Conservation (phyloP, 352 stramenopile genomes). For the Blastocystis sp. region DNA sequence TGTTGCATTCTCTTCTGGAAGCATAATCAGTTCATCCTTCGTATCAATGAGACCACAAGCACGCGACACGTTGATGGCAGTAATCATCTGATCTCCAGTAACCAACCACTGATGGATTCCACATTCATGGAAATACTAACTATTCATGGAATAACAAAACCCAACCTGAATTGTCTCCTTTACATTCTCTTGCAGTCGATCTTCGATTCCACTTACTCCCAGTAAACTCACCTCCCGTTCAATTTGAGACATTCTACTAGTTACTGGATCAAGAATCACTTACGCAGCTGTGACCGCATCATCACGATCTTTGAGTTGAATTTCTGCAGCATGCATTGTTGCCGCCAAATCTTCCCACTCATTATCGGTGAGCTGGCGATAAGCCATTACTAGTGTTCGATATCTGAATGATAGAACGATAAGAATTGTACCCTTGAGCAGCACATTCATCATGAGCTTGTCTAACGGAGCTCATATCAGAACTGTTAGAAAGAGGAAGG, state of each 20-base stretch:
- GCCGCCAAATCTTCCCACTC: constrained; percentile 75
- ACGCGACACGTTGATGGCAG: constrained; percentile 89
- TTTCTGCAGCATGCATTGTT: constrained; percentile 72
- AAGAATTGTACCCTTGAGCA: constrained; percentile 72
- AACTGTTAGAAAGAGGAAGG: constrained; percentile 74
- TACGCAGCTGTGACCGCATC: not conserved
- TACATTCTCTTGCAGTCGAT: constrained; percentile 82
- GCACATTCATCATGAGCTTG: constrained; percentile 67
- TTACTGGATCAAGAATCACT: not conserved
- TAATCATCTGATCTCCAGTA: constrained; percentile 86
- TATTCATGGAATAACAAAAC: constrained; percentile 62
- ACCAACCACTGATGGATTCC: constrained; percentile 91
- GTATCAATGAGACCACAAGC: constrained; percentile 66
- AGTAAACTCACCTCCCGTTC: not conserved
- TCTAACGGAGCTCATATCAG: constrained; percentile 63
- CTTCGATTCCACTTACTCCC: constrained; percentile 73
- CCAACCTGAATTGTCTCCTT: constrained; percentile 76
- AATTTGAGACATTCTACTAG: not conserved
- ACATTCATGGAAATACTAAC: constrained; percentile 73
- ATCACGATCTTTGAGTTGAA: constrained; percentile 69
- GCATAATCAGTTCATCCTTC: not conserved
- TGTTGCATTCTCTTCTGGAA: no score
- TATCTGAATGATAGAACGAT: constrained; percentile 67
- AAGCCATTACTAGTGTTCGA: constrained; percentile 67
- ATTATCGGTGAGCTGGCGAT: constrained; percentile 69